Conservation (phyloP, 164 flowering plant genomes). For the Cinnamomum micranthum region DNA sequence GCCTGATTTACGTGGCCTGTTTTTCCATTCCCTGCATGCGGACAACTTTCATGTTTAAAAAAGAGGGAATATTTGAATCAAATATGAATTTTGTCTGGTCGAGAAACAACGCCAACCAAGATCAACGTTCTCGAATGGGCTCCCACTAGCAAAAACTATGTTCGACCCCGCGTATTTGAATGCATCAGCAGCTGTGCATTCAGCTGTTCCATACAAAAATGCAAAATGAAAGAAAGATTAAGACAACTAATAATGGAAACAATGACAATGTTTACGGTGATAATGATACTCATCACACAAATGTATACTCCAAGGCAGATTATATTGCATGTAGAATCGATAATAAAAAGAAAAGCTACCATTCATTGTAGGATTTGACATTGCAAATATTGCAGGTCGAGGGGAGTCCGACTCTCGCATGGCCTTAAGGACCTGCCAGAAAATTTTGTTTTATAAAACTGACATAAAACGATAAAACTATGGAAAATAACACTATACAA, state of each 20-base stretch:
- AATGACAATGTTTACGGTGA: too few relatives aligned
- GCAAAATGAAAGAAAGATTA: constrained; percentile 6
- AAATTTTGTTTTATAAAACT: neutral
- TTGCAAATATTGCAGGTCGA: constrained; percentile 95
- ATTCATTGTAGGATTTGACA: constrained; percentile 97
- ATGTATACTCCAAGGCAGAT: neutral
- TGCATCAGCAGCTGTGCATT: constrained; percentile 91
- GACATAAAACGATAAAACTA: too few relatives aligned
- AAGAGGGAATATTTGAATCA: neutral
- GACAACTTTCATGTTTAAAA: neutral
- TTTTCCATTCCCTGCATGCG: constrained; percentile 67
- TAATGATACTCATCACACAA: neutral
- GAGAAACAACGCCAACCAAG: constrained; percentile 45
- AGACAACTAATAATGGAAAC: too few relatives aligned
- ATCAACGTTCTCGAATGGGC: constrained; percentile 85
- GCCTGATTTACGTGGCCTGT: constrained; percentile 95
- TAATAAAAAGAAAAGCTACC: constrained; percentile 41
- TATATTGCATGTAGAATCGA: neutral
- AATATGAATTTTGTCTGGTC: neutral
- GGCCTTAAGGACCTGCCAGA: constrained; percentile 76
- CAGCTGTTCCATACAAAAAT: constrained; percentile 53
- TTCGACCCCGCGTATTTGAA: constrained; percentile 89
- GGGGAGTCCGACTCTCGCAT: constrained; percentile 84
- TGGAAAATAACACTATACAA: neutral
- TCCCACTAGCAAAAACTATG: constrained; percentile 94